Base-by-base conservation (phyloP, 192 early-diverging fungal species). In the Gigaspora rosea region DNA sequence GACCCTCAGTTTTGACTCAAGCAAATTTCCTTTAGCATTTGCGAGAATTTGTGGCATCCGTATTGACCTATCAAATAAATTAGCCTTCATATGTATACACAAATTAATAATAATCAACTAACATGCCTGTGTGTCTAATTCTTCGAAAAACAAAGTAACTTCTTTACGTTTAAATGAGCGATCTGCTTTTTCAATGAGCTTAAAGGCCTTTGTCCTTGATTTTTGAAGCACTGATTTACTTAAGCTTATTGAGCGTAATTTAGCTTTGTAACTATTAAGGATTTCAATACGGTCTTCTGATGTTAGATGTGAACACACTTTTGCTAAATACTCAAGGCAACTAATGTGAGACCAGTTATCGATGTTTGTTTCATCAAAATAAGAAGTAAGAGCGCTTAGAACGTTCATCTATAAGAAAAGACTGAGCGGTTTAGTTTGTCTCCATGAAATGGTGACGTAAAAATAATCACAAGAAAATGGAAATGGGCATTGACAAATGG, bases 131-230 rank as follows among this genome's bases (percentile, higher is more conserved):
- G 33, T 35, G 41, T 78, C 67, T 33, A 78, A 59, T 71, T 51
- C 59, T 78, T 76, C 27, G 48, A 78, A 78, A 78, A 78, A 78
- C 27, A 27, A 78, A 51, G 56, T 50, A 78, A 67, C 33, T 78
- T 78, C 67, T 57, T 58, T 22, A 36, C 76, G 33, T 78, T 78
- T 9, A 59, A 78, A 78, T 71, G 67, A 50, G 20, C 47, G 54
- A 18, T 68, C 52, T 70, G 68, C 76, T 36, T 10, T 36, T n/a
- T 71, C 46, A 71, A 7, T 41, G 2, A 78, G 76, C 67, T 47
- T 78, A 71, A 7, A 49, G 13, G 76, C 76, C 47, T 78, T 78
- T 1, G n/a, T 32, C 22, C 57, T 78, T 71, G 76, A 18, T 52
- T 54, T 77, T 59, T 77, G 27, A 20, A 77, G 47, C 33, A 46